Conservation (phyloP, 140 eudicot species). For the Erigeron philadelphicus region DNA sequence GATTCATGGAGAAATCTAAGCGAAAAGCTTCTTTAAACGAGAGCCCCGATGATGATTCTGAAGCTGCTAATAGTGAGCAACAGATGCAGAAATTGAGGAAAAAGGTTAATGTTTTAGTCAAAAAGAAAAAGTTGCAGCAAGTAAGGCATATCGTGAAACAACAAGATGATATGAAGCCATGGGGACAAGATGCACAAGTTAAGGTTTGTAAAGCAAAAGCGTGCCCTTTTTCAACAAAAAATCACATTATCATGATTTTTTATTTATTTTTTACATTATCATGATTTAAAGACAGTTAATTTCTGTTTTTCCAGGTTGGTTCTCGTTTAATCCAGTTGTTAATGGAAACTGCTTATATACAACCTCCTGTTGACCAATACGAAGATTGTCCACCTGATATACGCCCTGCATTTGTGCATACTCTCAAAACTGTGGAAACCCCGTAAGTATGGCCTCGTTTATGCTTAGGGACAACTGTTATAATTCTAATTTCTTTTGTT, state of each 20-base stretch:
- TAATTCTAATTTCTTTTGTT: slow-evolving; percentile 4
- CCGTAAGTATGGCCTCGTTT: slow-evolving; percentile 48
- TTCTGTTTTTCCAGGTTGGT: slow-evolving; percentile 55
- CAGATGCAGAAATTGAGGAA: slow-evolving; percentile 51
- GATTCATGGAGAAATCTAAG: slow-evolving; percentile 69
- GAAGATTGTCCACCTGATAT: slow-evolving; percentile 88
- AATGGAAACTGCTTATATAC: slow-evolving; percentile 83
- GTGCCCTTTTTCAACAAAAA: not conserved
- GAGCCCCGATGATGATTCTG: slow-evolving; percentile 45
- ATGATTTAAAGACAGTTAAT: slow-evolving; percentile 8
- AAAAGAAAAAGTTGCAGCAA: slow-evolving; percentile 59
- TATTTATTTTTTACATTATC: no score
- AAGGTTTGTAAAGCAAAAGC: slow-evolving; percentile 45
- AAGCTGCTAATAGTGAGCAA: slow-evolving; percentile 39
- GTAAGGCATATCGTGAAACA: slow-evolving; percentile 60
- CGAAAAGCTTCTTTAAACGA: slow-evolving; percentile 43
- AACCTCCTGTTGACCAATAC: slow-evolving; percentile 70
- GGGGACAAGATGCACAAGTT: slow-evolving; percentile 92
- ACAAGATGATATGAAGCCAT: slow-evolving; percentile 59
- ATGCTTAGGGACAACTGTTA: not conserved
- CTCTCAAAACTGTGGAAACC: slow-evolving; percentile 63
- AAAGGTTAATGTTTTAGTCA: slow-evolving; percentile 60
- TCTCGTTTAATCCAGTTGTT: slow-evolving; percentile 79
- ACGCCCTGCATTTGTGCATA: slow-evolving; percentile 85
- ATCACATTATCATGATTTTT: slow-evolving; percentile 13